These are phyloP conservation scores for Rubia balearica DNA, from an alignment of 305 asterid genomes.

Conservation along the genomic window DNA sequence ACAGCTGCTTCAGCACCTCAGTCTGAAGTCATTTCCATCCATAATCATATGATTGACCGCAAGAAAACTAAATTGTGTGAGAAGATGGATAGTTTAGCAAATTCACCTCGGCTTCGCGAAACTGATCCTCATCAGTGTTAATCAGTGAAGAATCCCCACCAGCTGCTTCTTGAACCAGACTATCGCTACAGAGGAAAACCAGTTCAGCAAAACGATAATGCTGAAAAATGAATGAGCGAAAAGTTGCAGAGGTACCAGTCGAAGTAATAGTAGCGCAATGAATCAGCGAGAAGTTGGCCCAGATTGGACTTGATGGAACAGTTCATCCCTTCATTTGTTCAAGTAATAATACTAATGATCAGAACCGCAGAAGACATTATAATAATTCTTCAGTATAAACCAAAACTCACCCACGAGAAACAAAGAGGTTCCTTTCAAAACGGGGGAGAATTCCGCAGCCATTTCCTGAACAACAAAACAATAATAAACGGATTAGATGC, in stretches of 20 bases:
- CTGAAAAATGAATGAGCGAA: background rate
- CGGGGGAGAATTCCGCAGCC: conserved; percentile 61
- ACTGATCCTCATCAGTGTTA: conserved; percentile 56
- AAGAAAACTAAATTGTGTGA: conserved; percentile 1
- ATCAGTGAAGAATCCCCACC: conserved; percentile 55
- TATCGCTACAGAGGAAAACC: conserved; percentile 41
- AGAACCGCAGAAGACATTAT: background rate
- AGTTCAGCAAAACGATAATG: background rate
- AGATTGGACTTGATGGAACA: conserved; percentile 60
- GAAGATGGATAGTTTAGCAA: conserved; percentile 8
- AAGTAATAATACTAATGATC: background rate
- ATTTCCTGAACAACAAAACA: conserved; percentile 41
- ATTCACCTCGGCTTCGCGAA: conserved; percentile 69
- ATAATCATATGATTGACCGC: background rate
- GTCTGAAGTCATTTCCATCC: conserved; percentile 10
- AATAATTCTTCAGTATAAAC: background rate
- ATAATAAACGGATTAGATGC: background rate
- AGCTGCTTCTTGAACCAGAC: conserved; percentile 71
- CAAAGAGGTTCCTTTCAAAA: conserved; percentile 72
- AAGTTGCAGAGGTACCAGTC: conserved; percentile 47
- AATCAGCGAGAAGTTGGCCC: conserved; percentile 75
- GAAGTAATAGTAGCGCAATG: conserved; percentile 71
- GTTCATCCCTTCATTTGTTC: conserved; percentile 48
- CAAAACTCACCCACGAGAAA: conserved; percentile 70
- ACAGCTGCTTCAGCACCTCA: conserved; percentile 88